phyloP scores from a whole-genome alignment of 805 yeast species.

The Pachysolen tannophilus region DNA sequence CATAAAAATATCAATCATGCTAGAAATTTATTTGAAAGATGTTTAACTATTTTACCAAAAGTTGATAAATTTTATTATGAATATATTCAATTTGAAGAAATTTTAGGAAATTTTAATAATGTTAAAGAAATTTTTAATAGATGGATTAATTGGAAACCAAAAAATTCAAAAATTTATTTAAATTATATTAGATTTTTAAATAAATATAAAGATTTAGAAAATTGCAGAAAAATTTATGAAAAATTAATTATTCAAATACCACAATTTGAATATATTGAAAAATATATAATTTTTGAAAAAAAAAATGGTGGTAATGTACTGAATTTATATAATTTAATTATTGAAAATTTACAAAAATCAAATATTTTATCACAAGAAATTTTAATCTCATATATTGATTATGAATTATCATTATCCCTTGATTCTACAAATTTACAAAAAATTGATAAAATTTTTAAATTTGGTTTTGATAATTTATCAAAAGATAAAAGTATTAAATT shows the following conservation, averaged over 20 bases:
- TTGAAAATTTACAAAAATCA: conserved; percentile 39
- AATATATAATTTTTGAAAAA: conserved; percentile 70
- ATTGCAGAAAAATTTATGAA: conserved; percentile 51
- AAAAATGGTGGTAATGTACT: conserved; percentile 44
- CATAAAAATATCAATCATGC: conserved; percentile 79
- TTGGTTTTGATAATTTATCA: conserved; percentile 43
- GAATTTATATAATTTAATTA: conserved; percentile 57
- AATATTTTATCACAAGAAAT: conserved; percentile 29
- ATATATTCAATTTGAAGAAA: conserved; percentile 77
- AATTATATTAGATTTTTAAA: conserved; percentile 67
- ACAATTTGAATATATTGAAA: conserved; percentile 51
- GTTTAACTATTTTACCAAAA: conserved; percentile 64
- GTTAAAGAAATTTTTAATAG: conserved; percentile 61
- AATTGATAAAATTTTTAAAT: conserved; percentile 46
- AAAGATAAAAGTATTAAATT: conserved; percentile 32
- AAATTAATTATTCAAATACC: conserved; percentile 50
- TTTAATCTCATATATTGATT: conserved; percentile 51
- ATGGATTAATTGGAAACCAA: conserved; percentile 81
- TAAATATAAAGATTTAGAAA: conserved; percentile 43
- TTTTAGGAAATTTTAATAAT: conserved; percentile 52
- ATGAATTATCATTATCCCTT: no score
- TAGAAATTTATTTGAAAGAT: conserved; percentile 74
- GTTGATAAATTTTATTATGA: conserved; percentile 83
- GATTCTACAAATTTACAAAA: conserved; percentile 53
- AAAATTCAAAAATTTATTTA: conserved; percentile 53